Base-by-base conservation (phyloP, 2,329 filamentous ascomycete genomes). In the Verticillium isaacii region DNA sequence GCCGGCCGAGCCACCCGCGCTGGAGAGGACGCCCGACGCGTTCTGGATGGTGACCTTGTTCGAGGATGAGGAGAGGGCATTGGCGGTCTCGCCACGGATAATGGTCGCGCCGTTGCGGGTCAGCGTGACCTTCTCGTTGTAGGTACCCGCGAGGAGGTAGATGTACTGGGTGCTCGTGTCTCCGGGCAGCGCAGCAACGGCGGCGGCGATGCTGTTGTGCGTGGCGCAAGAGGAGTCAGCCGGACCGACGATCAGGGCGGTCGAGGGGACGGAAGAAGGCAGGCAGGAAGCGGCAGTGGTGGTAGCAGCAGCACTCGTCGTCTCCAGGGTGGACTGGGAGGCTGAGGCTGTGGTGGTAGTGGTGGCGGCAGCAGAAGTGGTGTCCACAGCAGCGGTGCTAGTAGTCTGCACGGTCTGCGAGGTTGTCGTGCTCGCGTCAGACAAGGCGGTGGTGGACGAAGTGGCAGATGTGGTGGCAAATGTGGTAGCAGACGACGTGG, bases 81-180 rank as follows among this genome's bases (percentile, higher is more conserved):
- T 72, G 39, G 69, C 69, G 0, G 82, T 83, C 66, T 80, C 78
- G 23, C 82, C 82, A 11, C 65, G 62, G 63, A 82, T 81, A 64
- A 85, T 77, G 9, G 78, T 81, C 15, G 77, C 70, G 3, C 78
- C 79, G 19, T 73, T 75, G 57, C 80, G 74, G 5, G 75, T 70
- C 57, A 85, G 74, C 67, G 77, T 79, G 59, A 85, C 78, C 67
- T 84, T 82, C 68, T 84, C 82, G 23, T 73, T 72, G 73, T 85
- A 85, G 41, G 78, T 82, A 2, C 82, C 82, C 37, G 78, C 71
- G 63, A 82, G 69, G 67, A 85, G 81, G 72, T 83, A 84, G 71
- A 85, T 83, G 64, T 75, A 78, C 63, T 83, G 80, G 7, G 75
- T 74, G 2, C 71, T 64, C 7, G 76, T 77, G 32, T 74, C 73